Evolutionary conservation across 2,329 filamentous ascomycete genomes (phyloP).

Genomic region (Gaeumannomyces tritici): DNA sequence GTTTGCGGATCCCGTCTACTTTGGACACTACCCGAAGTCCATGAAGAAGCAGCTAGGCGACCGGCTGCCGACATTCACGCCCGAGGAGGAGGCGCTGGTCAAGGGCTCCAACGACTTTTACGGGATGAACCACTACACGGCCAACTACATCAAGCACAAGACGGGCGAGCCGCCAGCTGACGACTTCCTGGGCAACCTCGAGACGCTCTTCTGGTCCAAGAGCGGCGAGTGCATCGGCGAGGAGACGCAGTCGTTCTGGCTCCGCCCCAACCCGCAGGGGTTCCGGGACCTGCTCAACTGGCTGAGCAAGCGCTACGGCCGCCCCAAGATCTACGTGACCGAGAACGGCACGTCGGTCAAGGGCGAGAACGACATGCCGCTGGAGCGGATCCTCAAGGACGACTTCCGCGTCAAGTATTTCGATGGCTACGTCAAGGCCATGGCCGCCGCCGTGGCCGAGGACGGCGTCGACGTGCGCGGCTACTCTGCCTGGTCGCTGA

Average conservation of each 20-base stretch:
- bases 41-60: slow-evolving; percentile 76
- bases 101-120: slow-evolving; percentile 88
- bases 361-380: slow-evolving; percentile 66
- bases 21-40: slow-evolving; percentile 72
- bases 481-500: slow-evolving; percentile 79
- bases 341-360: slow-evolving; percentile 83
- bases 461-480: slow-evolving; percentile 72
- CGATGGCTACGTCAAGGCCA: slow-evolving; percentile 63
- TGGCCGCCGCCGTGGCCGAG: slow-evolving; percentile 60
- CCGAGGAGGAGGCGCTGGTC: slow-evolving; percentile 64
- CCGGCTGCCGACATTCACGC: slow-evolving; percentile 64
- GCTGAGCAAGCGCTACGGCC: slow-evolving; percentile 66
- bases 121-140: slow-evolving; percentile 90
- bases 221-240: slow-evolving; percentile 64
- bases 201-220: slow-evolving; percentile 63
- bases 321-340: slow-evolving; percentile 75
- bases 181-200: slow-evolving; percentile 69
- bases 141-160: slow-evolving; percentile 75
- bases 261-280: slow-evolving; percentile 64
- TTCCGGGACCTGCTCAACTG: slow-evolving; percentile 71
- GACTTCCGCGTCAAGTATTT: slow-evolving; percentile 78
- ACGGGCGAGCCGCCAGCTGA: slow-evolving; percentile 47
- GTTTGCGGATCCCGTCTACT: slow-evolving; percentile 84
- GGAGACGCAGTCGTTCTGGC: slow-evolving; percentile 75
- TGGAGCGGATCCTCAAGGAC: slow-evolving; percentile 66